A percentile compares a stretch with the other conserved stretches of the same genome.
phyloP scores from a whole-genome alignment of 495 filamentous ascomycete genomes.

The Filosporella fistucella region DNA sequence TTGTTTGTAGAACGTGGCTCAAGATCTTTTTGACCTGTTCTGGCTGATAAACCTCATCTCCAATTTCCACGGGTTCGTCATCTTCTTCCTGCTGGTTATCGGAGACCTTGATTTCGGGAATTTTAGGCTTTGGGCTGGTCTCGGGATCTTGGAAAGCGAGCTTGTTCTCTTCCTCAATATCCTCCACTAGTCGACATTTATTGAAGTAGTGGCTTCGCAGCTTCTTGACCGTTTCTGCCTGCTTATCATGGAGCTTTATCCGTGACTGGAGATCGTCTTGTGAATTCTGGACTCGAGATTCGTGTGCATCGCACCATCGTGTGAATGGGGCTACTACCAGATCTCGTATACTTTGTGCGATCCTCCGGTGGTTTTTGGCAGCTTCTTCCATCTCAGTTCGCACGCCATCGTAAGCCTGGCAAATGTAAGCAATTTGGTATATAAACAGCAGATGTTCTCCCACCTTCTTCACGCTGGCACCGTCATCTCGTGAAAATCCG shows the following conservation, averaged over 20 bases:
- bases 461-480: conserved; percentile 92
- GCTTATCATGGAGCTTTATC: conserved; percentile 89
- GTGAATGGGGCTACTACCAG: conserved; percentile 90
- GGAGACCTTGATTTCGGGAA: conserved; percentile 54
- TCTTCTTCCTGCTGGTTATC: conserved; percentile 45
- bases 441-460: neutral
- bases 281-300: conserved; percentile 82
- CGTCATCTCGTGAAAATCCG: conserved; percentile 93
- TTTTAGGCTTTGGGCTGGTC: conserved; percentile 41
- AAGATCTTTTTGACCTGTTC: conserved; percentile 89
- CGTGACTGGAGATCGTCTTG: conserved; percentile 87
- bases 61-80: conserved; percentile 85
- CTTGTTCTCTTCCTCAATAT: conserved; percentile 97
- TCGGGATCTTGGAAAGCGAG: conserved; percentile 86
- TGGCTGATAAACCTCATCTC: conserved; percentile 76
- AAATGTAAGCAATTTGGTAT: conserved; percentile 1
- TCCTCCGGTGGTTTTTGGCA: conserved; percentile 85
- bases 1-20: conserved; percentile 76
- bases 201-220: conserved; percentile 96
- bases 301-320: conserved; percentile 93
- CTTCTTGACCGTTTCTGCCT: conserved; percentile 85
- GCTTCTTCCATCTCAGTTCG: conserved; percentile 93
- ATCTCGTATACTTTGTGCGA: conserved; percentile 91
- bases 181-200: conserved; percentile 93
- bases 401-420: conserved; percentile 89